A percentile compares a stretch with the other conserved stretches of the same genome.
Conservation (phyloP, 1,284 basidiomycete species). For the Megacollybia platyphylla region DNA sequence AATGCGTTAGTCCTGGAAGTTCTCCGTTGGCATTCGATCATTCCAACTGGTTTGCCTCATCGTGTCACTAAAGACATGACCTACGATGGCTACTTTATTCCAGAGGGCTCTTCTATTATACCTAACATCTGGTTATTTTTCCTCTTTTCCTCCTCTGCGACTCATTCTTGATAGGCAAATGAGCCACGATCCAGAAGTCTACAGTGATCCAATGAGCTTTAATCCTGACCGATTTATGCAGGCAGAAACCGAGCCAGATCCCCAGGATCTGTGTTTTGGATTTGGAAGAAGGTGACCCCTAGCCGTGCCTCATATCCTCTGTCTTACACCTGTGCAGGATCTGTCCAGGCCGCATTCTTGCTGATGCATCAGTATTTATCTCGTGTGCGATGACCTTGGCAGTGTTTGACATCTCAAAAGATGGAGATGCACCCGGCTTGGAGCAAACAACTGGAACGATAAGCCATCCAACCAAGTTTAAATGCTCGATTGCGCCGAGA, state of each 20-base stretch:
- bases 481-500: conserved; percentile 44
- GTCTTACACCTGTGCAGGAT: conserved; percentile 19
- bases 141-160: neutral
- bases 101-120: conserved; percentile 35
- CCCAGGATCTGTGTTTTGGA: conserved; percentile 27
- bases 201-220: conserved; percentile 30
- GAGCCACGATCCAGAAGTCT: conserved; percentile 31
- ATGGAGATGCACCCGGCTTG: conserved; percentile 26
- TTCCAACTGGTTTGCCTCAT: conserved; percentile 42
- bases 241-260: conserved; percentile 34
- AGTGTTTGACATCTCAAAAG: conserved; percentile 36
- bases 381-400: conserved; percentile 40
- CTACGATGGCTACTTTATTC: conserved; percentile 38
- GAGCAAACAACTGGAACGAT: conserved; percentile 46
- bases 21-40: conserved; percentile 46
- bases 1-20: conserved; percentile 50
- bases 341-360: conserved; percentile 46
- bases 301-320: neutral
- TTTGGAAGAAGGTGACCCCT: conserved; percentile 36
- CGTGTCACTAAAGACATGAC: conserved; percentile 38
- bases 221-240: conserved; percentile 33
- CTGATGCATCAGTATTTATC: conserved; percentile 44
- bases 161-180: conserved; percentile 23
- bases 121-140: conserved; percentile 30
- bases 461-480: conserved; percentile 50